Base-by-base conservation (phyloP, 2,329 filamentous ascomycete genomes). In the Escovopsis sp. region DNA sequence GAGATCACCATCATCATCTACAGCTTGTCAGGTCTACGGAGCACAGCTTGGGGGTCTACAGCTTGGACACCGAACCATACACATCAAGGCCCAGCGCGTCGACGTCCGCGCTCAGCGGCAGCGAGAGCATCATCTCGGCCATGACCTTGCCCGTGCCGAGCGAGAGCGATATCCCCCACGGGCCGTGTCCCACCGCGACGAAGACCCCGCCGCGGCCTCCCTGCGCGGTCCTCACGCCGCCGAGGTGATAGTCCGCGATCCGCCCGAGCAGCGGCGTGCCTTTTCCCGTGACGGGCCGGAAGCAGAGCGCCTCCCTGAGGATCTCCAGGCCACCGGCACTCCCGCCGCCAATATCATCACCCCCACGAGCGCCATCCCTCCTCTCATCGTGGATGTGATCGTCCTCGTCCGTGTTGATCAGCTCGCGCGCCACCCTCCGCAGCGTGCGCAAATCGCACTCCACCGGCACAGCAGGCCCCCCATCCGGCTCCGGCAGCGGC, bases 91-190 rank as follows among this genome's bases (percentile, higher is more conserved):
- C 43, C 30, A 51, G 36, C 13, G 28, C 37, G 32, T 41, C 44
- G 10, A 85, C 57, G 56, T 81, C 70, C 1, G 67, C 76, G 41
- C 70, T 78, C 34, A 68, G 55, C 40, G 56, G 51, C 40, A 63
- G 57, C 2, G 72, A 76, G 45, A 71, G 64, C 29, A 83, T 64
- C 66, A 86, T 63, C 56, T 86, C 79, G 10, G 76, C 68, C 58
- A 86, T 59, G 5, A 83, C 72, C 43, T 70, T 68, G 0, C 81
- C 82, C 0, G 79, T 86, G 2, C 79, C 81, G 21, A 83, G 55
- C 13, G 64, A 63, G 47, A 74, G 48, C 33, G 63, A 68, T 18
- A 79, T 79, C 0, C 80, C 81, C 81, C 81, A 87, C 0, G 80
- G 76, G 1, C 80, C 81, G 60, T 87, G 81, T 0, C 82, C 81